Evolutionary conservation across 2,329 filamentous ascomycete species (phyloP), one percentile per base, ranked within the genome.

Genomic region (Massarina eburnea): DNA sequence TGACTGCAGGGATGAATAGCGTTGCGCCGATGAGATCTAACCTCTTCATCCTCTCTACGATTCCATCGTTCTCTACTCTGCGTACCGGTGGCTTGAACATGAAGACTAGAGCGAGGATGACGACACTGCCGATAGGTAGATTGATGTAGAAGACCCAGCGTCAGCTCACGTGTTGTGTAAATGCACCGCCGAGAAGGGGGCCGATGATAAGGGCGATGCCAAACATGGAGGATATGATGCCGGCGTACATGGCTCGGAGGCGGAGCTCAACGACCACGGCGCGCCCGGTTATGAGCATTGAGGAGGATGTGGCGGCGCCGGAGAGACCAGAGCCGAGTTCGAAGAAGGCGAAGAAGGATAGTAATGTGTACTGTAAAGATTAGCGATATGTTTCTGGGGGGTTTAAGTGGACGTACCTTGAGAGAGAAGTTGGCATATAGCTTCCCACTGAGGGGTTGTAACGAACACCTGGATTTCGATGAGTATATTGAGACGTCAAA

Each of bases 261-360:
- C 71, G 67, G 1, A 75, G 62, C 18, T 63, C 63, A 32, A 65
- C 66, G 18, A 66, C 57, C 14, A 74, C 66, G 39, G 73, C 73
- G 33, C 76, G 68, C 4, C 76, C 76, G 38, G 76, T 57, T 46
- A 79, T 76, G 15, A 79, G 57, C 36, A 74, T 71, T 1, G 48
- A 58, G 10, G 73, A 75, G 29, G 65, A 73, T 57, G 43, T 58
- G 14, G 66, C 63, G 10, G 55, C 55, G n/a, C 71, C 76, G 36
- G 73, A 78, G 21, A 79, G 55, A 1, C 70, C 59, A 24, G 70
- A 73, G 3, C 76, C 76, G 38, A 78, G 52, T 50, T 77, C 73
- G 55, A 78, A 78, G 48, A 75, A 59, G 30, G 64, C 22, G 40
- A 76, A 63, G 8, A 69, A 64, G 8, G 43, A 27, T 17, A 76